Conservation (phyloP, 225 moss, liverwort and hornwort species). For the Sphagnum tenellum region DNA sequence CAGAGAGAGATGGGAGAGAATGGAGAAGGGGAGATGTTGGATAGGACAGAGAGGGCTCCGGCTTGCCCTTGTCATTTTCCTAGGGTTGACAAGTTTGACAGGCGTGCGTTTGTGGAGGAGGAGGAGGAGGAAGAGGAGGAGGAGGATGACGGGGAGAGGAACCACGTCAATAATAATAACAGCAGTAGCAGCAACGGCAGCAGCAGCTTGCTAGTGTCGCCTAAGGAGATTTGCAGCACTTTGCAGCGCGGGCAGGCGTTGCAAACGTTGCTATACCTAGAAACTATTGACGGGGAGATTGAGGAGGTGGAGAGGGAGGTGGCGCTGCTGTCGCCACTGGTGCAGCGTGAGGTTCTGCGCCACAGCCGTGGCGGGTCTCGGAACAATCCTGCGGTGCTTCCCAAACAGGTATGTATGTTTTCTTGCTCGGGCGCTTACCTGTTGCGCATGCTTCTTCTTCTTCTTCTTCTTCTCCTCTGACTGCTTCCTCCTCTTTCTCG, state of each 20-base stretch:
- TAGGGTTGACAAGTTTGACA: too few species aligned
- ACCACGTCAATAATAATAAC: neutral
- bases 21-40: too few species aligned
- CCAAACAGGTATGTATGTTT: conserved; percentile 21
- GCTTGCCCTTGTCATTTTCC: too few species aligned
- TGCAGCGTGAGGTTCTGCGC: conserved; percentile 51
- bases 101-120: too few species aligned
- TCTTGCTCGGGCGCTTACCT: neutral
- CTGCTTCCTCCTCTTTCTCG: too few species aligned
- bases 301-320: conserved; percentile 55
- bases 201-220: conserved; percentile 10
- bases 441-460: too few species aligned
- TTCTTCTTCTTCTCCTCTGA: too few species aligned
- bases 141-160: neutral
- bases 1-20: too few species aligned
- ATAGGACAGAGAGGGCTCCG: too few species aligned
- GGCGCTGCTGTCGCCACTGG: conserved; percentile 44
- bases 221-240: conserved; percentile 8
- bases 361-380: conserved; percentile 42
- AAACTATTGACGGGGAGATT: conserved; percentile 51
- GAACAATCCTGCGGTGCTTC: conserved; percentile 41
- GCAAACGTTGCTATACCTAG: conserved; percentile 42
- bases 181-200: neutral
- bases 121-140: too few species aligned
- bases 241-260: conserved; percentile 8